Evolutionary conservation across 1,284 basidiomycete species (phyloP).

Genomic region (Stygiomarasmius scandens): DNA sequence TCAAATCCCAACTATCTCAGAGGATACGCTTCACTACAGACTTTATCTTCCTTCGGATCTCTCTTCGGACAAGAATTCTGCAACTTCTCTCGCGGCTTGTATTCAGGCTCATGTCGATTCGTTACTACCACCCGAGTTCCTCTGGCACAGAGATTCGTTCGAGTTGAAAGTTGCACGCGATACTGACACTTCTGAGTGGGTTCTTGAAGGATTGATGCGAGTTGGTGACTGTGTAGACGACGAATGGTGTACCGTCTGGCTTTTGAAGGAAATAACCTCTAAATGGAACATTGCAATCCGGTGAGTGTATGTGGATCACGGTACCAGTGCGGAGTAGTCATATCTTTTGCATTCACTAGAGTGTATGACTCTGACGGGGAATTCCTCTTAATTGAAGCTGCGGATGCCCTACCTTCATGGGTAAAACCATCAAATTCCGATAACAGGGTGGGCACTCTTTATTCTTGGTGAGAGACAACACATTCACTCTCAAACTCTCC

Average conservation of each 20-base stretch:
- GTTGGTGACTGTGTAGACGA: constrained; percentile 95
- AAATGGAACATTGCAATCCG: constrained; percentile 80
- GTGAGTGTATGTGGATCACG: too few species aligned
- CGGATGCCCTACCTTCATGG: constrained; percentile 89
- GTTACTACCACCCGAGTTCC: constrained; percentile 64
- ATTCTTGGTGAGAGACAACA: constrained; percentile 30
- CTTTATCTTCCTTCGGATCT: constrained; percentile 59
- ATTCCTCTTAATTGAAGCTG: constrained; percentile 95
- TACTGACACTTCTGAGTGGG: constrained; percentile 47
- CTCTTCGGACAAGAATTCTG: constrained; percentile 58
- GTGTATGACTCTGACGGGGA: constrained; percentile 93
- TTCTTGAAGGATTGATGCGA: constrained; percentile 78
- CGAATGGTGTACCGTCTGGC: constrained; percentile 94
- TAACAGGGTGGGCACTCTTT: constrained; percentile 76
- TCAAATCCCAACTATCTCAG: constrained; percentile 74
- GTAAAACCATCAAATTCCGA: constrained; percentile 88
- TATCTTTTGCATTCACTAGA: constrained; percentile 38
- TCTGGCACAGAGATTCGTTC: constrained; percentile 90
- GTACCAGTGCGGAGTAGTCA: too few species aligned
- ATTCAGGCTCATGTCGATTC: constrained; percentile 62
- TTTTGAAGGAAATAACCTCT: constrained; percentile 74
- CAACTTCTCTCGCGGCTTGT: constrained; percentile 70
- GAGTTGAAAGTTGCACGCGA: constrained; percentile 72
- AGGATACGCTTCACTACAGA: constrained; percentile 81
- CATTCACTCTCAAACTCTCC: constrained; percentile 30